Base-by-base conservation (phyloP, 139 green algal genomes). In the Micractinium sp. region DNA sequence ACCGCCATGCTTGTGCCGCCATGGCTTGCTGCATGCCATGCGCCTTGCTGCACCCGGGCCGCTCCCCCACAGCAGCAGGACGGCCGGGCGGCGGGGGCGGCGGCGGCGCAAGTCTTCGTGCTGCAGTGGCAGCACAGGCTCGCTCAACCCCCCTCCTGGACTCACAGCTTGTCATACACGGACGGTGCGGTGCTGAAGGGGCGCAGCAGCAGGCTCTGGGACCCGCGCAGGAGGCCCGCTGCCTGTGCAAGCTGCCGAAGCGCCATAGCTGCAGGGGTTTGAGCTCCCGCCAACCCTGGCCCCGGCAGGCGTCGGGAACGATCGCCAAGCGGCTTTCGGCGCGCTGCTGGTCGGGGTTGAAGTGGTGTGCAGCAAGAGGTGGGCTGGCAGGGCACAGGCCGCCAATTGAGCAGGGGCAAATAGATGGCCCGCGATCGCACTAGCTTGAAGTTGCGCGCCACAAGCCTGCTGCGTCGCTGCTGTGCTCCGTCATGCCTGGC, bases 131-230 rank as follows among this genome's bases (percentile, higher is more conserved):
- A 85, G 36, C 39, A 66, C 16, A 38, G 39, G 39, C 41, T 22
- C 19, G 41, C 16, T 69, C 41, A 67, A n/a, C 22, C 39, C 14
- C 3, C 35, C 35, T 23, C 35, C 15, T 27, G 12, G 7, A 76
- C 81, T 75, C 81, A 86, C 81, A 88, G 83, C 67, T 88, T 88
- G 83, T 88, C 83, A 31, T 69, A 88, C 3, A 88, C 83, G 2
- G 39, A 71, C 3, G 83, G 83, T 25, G 83, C 83, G 16, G 82
- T 79, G 36, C 33, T 61, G 23, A 79, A 87, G 63, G 61, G 82
- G 13, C 82, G 82, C 82, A 87, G 38, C 47, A 56, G 47, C 56
- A 56, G n/a, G 82, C 61, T 27, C 7, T 14, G 15, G 15, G 39
- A 73, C 27, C 47, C 39, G 36, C 63, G 77, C 77, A 35, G 38